phyloP scores from a whole-genome alignment of 2,329 filamentous ascomycete genomes.

The Botryotinia convoluta region DNA sequence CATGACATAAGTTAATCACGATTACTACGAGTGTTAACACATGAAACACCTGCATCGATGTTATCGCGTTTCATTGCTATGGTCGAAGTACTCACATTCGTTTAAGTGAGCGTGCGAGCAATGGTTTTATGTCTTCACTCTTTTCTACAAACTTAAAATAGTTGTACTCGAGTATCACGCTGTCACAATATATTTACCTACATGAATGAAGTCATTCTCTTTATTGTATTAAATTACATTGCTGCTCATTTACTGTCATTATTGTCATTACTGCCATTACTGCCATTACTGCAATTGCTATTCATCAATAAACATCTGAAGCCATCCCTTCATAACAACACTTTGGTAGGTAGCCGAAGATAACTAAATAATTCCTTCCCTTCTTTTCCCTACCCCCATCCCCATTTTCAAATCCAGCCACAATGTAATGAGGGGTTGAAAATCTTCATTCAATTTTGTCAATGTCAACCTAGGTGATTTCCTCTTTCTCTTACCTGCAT shows the following conservation, averaged over 20 bases:
- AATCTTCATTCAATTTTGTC: background rate
- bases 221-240: background rate
- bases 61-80: background rate
- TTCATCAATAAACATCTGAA: background rate
- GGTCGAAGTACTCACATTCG: background rate
- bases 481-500: constrained; percentile 1
- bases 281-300: too few relatives aligned
- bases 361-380: background rate
- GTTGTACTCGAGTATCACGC: background rate
- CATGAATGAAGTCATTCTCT: background rate
- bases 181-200: background rate
- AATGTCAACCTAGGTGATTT: background rate
- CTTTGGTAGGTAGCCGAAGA: background rate
- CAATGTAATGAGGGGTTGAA: background rate
- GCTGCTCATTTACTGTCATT: too few relatives aligned
- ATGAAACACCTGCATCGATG: background rate
- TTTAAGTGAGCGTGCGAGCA: background rate
- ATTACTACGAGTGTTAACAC: background rate
- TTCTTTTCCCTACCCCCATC: background rate
- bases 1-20: background rate
- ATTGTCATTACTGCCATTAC: too few relatives aligned
- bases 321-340: background rate
- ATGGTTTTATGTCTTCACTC: background rate
- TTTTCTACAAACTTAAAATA: background rate
- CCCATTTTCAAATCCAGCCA: background rate